Base-by-base conservation (phyloP, 2,329 filamentous ascomycete species). In the Diaporthe helianthi region DNA sequence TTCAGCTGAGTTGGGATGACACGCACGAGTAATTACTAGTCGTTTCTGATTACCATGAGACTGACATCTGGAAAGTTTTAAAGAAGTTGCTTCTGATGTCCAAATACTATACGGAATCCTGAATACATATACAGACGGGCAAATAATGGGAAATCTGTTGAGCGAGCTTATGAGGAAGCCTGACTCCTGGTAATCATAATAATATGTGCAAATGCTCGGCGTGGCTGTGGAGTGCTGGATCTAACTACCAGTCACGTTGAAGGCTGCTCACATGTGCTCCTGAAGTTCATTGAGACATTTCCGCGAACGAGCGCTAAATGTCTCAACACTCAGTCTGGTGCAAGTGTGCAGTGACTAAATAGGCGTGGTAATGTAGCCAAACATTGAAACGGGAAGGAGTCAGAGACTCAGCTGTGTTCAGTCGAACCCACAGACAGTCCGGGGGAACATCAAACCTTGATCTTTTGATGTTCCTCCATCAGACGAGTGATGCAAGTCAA, bases 341-440 rank as follows among this genome's bases (percentile, higher is more conserved):
- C 58, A 49, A 36, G 58, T 49, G n/a, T n/a, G n/a, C 44, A 63
- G 36, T 63, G 58, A 61, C 58, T 47, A 46, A 33, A 47, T 26
- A 61, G 38, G 26, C 41, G 58, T 36, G 58, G 24, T n/a, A n/a
- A n/a, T n/a, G 36, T 19, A 47, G 58, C 12, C 5, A 61, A 61
- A 61, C 12, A 33, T 61, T 61, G 58, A 63, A 63, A 63, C 58
- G 49, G 58, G 44, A 63, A 44, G n/a, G n/a, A n/a, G n/a, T n/a
- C n/a, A n/a, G n/a, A n/a, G n/a, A n/a, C n/a, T 36, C 58, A 63
- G 58, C 44, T 41, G 58, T 49, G 58, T 63, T 63, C 58, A 49
- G 58, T 33, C 41, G 58, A 61, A 47, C 41, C 24, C 41, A 61
- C 58, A 61, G 58, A 47, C 41, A 61, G 26, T 47, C 41, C 58